Conservation (phyloP, 345 rosid genomes). For the Gossypium raimondii region DNA sequence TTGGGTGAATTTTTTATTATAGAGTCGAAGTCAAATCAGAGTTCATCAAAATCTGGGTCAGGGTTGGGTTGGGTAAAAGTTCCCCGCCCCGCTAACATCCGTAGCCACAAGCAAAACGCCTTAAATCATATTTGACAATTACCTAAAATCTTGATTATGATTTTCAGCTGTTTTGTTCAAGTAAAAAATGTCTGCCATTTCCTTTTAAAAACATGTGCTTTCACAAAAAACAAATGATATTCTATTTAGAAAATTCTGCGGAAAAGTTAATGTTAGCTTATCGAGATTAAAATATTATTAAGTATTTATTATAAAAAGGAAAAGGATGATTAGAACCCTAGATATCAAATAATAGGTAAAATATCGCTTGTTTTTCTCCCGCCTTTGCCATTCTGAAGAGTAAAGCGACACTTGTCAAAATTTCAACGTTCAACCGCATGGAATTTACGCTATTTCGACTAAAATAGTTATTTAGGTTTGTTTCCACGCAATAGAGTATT, state of each 20-base stretch:
- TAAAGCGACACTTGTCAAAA: neutral
- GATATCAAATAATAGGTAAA: slow-evolving; percentile 6
- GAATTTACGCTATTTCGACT: neutral
- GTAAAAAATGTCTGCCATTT: neutral
- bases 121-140: neutral
- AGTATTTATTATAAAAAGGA: neutral
- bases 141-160: neutral
- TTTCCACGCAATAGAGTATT: no score
- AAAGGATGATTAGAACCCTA: neutral
- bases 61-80: no score
- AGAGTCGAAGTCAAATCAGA: no score
- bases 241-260: no score
- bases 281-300: neutral
- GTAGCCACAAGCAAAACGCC: neutral
- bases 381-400: neutral
- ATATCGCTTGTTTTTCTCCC: neutral
- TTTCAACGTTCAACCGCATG: slow-evolving; percentile 8
- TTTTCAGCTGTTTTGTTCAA: neutral
- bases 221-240: no score
- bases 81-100: no score
- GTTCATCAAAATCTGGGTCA: no score
- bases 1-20: no score
- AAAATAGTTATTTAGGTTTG: no score
- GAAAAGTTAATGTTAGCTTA: no score
- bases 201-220: no score